Percentiles rank a stretch among this genome's conserved stretches.
Evolutionary conservation across 2,329 filamentous ascomycete genomes (phyloP).

Genomic region (Orbilia oligospora): DNA sequence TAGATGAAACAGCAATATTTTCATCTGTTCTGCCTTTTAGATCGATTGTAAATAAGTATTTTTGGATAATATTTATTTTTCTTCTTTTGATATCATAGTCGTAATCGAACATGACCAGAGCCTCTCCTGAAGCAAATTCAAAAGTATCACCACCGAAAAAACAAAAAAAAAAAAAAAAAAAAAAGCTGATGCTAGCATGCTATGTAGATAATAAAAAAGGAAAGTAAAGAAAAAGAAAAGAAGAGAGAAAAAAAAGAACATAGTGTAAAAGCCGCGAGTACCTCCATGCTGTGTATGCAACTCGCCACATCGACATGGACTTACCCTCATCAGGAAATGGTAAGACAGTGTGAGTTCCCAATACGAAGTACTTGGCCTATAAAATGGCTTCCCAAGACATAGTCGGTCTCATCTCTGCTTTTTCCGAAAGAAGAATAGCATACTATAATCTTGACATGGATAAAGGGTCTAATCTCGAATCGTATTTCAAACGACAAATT

Average conservation of each 20-base stretch:
- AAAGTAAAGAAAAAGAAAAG: no score
- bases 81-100: neutral
- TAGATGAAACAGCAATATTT: constrained; percentile 43
- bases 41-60: constrained; percentile 1
- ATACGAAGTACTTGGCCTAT: constrained; percentile 11
- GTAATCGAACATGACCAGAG: neutral
- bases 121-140: neutral
- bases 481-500: constrained; percentile 34
- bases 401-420: constrained; percentile 23
- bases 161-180: no score
- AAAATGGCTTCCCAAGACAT: neutral
- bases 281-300: neutral
- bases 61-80: neutral
- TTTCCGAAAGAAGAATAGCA: constrained; percentile 31
- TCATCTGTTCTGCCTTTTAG: constrained; percentile 11
- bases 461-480: constrained; percentile 27
- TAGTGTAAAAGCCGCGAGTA: no score
- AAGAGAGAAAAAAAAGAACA: no score
- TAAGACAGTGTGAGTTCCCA: constrained; percentile 18
- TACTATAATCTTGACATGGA: constrained; percentile 6
- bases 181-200: no score
- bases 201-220: no score
- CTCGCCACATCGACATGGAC: no score
- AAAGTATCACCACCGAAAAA: no score
- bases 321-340: neutral